Evolutionary conservation across 1,284 basidiomycete species (phyloP), one percentile per base, ranked within the genome.

Genomic region (Sporisorium graminicola): DNA sequence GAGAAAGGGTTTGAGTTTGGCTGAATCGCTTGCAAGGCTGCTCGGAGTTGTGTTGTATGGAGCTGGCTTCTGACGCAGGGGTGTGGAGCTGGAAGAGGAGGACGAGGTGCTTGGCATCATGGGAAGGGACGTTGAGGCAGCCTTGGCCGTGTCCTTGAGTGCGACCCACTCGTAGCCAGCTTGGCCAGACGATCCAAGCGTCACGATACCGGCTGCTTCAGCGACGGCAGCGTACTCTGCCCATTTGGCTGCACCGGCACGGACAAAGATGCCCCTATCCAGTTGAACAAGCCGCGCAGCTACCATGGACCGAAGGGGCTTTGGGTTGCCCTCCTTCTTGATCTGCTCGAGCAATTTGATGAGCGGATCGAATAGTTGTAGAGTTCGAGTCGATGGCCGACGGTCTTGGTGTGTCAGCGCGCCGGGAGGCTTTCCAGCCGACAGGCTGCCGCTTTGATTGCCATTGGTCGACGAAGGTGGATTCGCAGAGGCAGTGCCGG

Each of bases 121-220:
- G 5, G 64, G 59, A 3, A 59, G 43, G 14, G 60, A 62, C n/a
- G 57, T 20, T 16, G 62, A 58, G 16, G 64, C 50, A 53, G 63
- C 47, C 27, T 57, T 61, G 53, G 63, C 56, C 29, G 54, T 37
- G 20, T 70, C 73, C 5, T 58, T 61, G 26, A 82, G 65, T 3
- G 79, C 57, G 18, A 82, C 73, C 81, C 79, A 82, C 50, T 82
- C 81, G 10, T 51, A 58, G 16, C 81, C 81, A 14, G 78, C 8
- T 29, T 58, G 47, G 4, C 72, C 69, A 3, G 63, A 66, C 18
- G 64, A 62, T 14, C 81, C 81, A 14, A 82, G 73, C 13, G 47
- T 68, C 12, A 82, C 69, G 49, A 80, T 74, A 4, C 76, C 81
- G 2, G 79, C 78, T 6, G 80, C 79, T 52, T 79, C 75, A 4